Evolutionary conservation across 164 flowering plant species (phyloP).

Genomic region (Akebia trifoliata): DNA sequence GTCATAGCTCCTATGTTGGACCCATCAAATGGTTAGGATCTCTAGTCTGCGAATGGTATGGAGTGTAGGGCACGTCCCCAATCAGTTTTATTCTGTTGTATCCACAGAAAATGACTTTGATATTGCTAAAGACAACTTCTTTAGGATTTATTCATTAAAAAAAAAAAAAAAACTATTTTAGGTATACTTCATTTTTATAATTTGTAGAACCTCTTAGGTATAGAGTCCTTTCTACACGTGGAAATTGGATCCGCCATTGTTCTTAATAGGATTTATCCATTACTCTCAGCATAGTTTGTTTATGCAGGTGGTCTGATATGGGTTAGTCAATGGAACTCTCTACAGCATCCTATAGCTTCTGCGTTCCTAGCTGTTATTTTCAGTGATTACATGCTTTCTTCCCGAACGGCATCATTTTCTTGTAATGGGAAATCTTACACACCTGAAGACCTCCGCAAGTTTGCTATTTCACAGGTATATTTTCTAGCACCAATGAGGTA

Average conservation of each 20-base stretch:
- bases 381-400: slow-evolving; percentile 92
- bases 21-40: no score
- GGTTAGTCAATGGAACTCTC: slow-evolving; percentile 82
- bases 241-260: no score
- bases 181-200: neutral
- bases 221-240: no score
- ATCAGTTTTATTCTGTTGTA: neutral
- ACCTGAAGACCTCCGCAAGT: slow-evolving; percentile 73
- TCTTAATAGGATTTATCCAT: neutral
- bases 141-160: no score
- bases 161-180: neutral
- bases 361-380: slow-evolving; percentile 81
- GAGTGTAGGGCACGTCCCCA: no score
- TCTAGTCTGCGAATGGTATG: no score
- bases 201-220: neutral
- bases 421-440: slow-evolving; percentile 50
- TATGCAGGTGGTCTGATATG: slow-evolving; percentile 83
- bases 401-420: slow-evolving; percentile 42
- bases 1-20: no score
- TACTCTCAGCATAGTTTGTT: slow-evolving; percentile 5
- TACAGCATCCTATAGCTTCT: slow-evolving; percentile 91
- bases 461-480: slow-evolving; percentile 83
- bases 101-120: neutral
- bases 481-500: no score
- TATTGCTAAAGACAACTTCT: no score